Base-by-base conservation (phyloP, 1,139 yeast genomes). In the Protomyces inouyei region DNA sequence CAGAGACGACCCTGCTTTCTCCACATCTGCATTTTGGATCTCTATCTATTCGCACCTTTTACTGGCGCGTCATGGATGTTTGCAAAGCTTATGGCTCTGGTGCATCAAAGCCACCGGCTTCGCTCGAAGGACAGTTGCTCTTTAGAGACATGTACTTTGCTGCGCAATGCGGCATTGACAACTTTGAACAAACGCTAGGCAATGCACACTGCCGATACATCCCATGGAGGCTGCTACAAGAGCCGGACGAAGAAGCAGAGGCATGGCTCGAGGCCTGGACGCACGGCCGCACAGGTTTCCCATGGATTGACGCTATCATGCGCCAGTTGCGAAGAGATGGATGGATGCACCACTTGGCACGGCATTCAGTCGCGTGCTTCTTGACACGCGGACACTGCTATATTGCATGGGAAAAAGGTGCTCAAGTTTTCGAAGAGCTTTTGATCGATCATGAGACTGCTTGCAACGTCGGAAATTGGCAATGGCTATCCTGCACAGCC, bases 241-340 rank as follows among this genome's bases (percentile, higher is more conserved):
- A 18, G 48, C 40, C 51, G 1, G 60, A 60, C 12, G 60, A 28
- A 5, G 23, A 60, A 28, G 64, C 64, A 43, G 60, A 60, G 21
- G 55, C 32, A 18, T 60, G 53, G 53, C 46, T 60, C n/a, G 53
- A 54, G 54, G 53, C 57, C 5, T 60, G 64, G 64, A 43, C 40
- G 18, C 46, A 43, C 16, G 64, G 64, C 23, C 60, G 46, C 48
- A 60, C 64, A n/a, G 64, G 64, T 18, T 60, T 60, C 21, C 64
- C 64, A 2, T 60, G 64, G 64, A 60, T 60, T 38, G 64, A 60
- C 25, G 64, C 64, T 38, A 54, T 60, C 60, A 60, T 60, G 64
- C 54, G 64, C 32, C 64, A 60, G 18, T 21, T 60, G 37, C 46
- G 59, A 9, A 28, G 64, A 5, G 64, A 60, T 36, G 64, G 64